Percentiles rank a stretch among this genome's conserved stretches.
These are phyloP conservation scores for Sideroxylon spinosum DNA, from an alignment of 179 eudicot species.

Conservation along the genomic window DNA sequence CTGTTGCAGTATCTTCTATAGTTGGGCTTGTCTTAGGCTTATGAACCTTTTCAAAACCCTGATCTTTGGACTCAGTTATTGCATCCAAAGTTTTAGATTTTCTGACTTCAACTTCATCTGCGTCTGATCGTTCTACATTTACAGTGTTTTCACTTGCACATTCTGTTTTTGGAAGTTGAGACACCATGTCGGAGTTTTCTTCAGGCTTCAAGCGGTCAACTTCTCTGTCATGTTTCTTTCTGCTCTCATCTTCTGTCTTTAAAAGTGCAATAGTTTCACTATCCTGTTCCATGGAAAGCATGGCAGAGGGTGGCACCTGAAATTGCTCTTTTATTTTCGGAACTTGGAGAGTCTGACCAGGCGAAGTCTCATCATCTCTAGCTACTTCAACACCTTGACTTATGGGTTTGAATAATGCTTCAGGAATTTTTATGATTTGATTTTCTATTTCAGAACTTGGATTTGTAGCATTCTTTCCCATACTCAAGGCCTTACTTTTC, in stretches of 20 bases:
- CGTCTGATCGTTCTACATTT: constrained; percentile 6
- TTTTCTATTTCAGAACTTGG: constrained; percentile 1
- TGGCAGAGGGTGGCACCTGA: constrained; percentile 7
- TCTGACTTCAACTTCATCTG: neutral
- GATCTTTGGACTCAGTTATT: constrained; percentile 8
- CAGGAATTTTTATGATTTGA: constrained; percentile 8
- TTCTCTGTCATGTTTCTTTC: constrained; percentile 13
- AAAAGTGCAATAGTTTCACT: constrained; percentile 3
- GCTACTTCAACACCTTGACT: neutral
- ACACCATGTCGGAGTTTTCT: constrained; percentile 13
- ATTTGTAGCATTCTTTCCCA: constrained; percentile 2
- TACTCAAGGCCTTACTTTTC: neutral
- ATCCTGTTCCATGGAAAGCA: constrained; percentile 17
- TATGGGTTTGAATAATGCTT: constrained; percentile 6
- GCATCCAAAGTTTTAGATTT: neutral
- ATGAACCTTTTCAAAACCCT: constrained; percentile 10
- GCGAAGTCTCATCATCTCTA: constrained; percentile 13
- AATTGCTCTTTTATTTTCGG: constrained; percentile 14
- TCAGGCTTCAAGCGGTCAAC: constrained; percentile 10
- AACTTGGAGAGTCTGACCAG: constrained; percentile 5
- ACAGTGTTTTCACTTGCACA: neutral
- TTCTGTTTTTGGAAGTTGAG: constrained; percentile 7
- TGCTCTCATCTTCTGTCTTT: constrained; percentile 4
- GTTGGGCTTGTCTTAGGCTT: constrained; percentile 2
- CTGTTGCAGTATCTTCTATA: neutral